phyloP scores from a whole-genome alignment of 257 asterid genomes.

The Lithospermum erythrorhizon region DNA sequence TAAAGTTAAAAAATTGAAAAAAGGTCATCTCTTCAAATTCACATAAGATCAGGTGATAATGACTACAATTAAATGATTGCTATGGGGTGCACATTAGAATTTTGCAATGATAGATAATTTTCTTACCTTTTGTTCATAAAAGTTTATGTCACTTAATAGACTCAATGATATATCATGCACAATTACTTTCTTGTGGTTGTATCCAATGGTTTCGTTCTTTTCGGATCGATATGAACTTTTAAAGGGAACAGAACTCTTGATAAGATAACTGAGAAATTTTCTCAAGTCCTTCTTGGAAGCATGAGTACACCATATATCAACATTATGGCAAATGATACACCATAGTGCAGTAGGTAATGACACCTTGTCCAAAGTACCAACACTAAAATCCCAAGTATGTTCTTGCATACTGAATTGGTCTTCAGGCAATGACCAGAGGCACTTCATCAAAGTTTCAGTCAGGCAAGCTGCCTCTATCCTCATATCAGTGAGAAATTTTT shows the following conservation, averaged over 20 bases:
- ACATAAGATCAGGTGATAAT: neutral
- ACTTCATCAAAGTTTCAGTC: constrained; percentile 40
- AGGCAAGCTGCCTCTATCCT: constrained; percentile 59
- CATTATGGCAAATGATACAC: constrained; percentile 50
- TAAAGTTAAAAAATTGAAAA: constrained; percentile 24
- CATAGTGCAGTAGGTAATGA: constrained; percentile 46
- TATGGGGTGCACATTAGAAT: neutral
- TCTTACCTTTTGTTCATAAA: constrained; percentile 74
- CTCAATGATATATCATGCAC: constrained; percentile 47
- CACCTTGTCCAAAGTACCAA: constrained; percentile 49
- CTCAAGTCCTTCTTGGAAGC: constrained; percentile 64
- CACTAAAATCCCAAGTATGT: constrained; percentile 26
- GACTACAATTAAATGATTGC: neutral
- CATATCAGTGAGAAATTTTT: constrained; percentile 29
- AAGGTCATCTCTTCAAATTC: neutral
- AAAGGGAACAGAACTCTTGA: constrained; percentile 36
- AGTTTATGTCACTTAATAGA: constrained; percentile 50
- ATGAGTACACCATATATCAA: constrained; percentile 75
- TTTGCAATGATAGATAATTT: neutral
- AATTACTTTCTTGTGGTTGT: constrained; percentile 28
- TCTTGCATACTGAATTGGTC: constrained; percentile 21
- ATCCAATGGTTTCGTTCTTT: constrained; percentile 16
- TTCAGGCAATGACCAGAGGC: constrained; percentile 33
- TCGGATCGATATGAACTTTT: constrained; percentile 18
- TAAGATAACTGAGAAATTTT: constrained; percentile 40